These are phyloP conservation scores for Fusarium verticillioides DNA, from an alignment of 2,329 filamentous ascomycete genomes.

Conservation along the genomic window DNA sequence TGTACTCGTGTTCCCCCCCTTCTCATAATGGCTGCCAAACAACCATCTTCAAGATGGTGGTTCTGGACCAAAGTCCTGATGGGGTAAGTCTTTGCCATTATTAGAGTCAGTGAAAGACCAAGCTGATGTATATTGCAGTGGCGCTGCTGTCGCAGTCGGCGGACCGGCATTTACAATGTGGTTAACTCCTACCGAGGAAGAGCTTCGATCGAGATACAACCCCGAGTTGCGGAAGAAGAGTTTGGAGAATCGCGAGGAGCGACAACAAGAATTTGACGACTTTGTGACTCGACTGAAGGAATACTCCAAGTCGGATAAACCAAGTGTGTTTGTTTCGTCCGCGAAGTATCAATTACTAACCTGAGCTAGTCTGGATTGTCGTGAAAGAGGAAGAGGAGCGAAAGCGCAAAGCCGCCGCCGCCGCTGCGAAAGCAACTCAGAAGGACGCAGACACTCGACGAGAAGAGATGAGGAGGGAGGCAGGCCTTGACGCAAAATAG, in stretches of 20 bases:
- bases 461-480: slow-evolving; percentile 62
- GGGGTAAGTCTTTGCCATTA: slow-evolving; percentile 63
- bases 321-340: slow-evolving; percentile 69
- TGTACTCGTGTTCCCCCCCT: neutral
- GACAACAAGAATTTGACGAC: slow-evolving; percentile 87
- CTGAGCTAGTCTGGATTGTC: slow-evolving; percentile 60
- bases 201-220: slow-evolving; percentile 92
- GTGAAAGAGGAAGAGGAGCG: slow-evolving; percentile 60
- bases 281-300: slow-evolving; percentile 88
- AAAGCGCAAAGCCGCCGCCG: slow-evolving; percentile 52
- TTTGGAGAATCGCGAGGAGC: slow-evolving; percentile 79
- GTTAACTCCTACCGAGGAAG: slow-evolving; percentile 86
- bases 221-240: slow-evolving; percentile 92
- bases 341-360: slow-evolving; percentile 20
- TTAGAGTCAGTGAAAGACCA: slow-evolving; percentile 16
- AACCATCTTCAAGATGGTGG: slow-evolving; percentile 62
- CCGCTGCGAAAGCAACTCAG: slow-evolving; percentile 51
- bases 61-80: slow-evolving; percentile 76
- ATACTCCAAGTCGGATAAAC: slow-evolving; percentile 90
- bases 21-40: slow-evolving; percentile 53
- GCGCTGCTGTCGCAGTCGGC: slow-evolving; percentile 77
- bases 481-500: slow-evolving; percentile 55
- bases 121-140: slow-evolving; percentile 61
- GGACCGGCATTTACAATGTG: slow-evolving; percentile 87
- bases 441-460: slow-evolving; percentile 57